Evolutionary conservation across 805 yeast genomes (phyloP), one percentile per base, ranked within the genome.

Genomic region (Saturnispora serradocipensis): DNA sequence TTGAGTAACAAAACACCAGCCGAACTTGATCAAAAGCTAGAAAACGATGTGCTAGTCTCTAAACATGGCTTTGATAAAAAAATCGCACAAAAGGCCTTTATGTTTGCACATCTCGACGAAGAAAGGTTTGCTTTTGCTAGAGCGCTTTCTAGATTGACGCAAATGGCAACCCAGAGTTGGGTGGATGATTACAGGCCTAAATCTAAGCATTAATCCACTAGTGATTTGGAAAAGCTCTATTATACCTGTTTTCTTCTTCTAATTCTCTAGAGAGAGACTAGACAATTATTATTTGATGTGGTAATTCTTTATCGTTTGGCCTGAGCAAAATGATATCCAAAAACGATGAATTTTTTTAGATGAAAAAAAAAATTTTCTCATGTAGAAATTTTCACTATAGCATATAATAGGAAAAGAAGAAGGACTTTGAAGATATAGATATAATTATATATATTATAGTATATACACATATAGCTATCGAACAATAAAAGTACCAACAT

Each of bases 51-150:
- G 24, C 67, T 86, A 65, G 86, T 85, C 22, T 75, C 74, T n/a
- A 76, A 82, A 54, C 88, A 86, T 66, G 95, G 93, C 0, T 84
- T 87, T 56, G 86, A 84, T 58, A 77, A 81, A 54, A 80, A 80
- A 55, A 72, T 85, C 53, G 90, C 88, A 10, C 76, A 80, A 58
- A 80, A 81, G 62, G 86, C 89, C 1, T 63, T 80, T 58, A 78
- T 86, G 78, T 91, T 93, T 70, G 87, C 86, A 46, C 61, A 57
- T 5, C 77, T 93, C 40, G 98, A 89, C 67, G 99, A 91, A 67
- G 99, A 91, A 69, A 79, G 84, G 66, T 93, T 91, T 71, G 99
- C 99, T 20, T 91, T 91, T 73, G 96, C 97, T 0, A 78, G 99
- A 63, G 97, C 98, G 0, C 72, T 91, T 53, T 84, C 93, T 59